These are phyloP conservation scores for Serendipita indica DNA, from an alignment of 768 basidiomycete genomes.

Conservation along the genomic window DNA sequence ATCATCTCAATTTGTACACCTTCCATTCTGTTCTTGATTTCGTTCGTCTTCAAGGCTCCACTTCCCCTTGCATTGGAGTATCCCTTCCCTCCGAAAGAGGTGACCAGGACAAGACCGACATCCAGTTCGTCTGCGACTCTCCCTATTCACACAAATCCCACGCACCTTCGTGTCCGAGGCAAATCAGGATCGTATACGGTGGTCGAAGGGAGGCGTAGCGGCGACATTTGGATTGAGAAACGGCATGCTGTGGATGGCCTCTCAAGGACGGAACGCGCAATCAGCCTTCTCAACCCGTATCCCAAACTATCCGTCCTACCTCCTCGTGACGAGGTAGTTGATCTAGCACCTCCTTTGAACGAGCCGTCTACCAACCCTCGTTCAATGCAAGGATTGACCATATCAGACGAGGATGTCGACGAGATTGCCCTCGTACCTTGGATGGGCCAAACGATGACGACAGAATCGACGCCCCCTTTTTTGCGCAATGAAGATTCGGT, in stretches of 20 bases:
- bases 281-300: constrained; percentile 46
- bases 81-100: constrained; percentile 27
- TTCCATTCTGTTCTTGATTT: constrained; percentile 49
- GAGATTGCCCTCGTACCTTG: constrained; percentile 8
- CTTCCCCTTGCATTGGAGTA: constrained; percentile 48
- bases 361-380: constrained; percentile 33
- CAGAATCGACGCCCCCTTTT: neutral
- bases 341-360: constrained; percentile 13
- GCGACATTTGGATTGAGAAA: constrained; percentile 59
- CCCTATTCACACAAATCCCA: neutral
- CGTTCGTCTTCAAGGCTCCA: constrained; percentile 43
- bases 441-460: constrained; percentile 28
- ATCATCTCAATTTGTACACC: constrained; percentile 51
- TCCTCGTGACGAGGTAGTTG: constrained; percentile 13
- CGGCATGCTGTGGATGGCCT: constrained; percentile 61
- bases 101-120: constrained; percentile 29
- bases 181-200: constrained; percentile 28
- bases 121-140: constrained; percentile 5
- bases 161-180: neutral
- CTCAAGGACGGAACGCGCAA: constrained; percentile 41
- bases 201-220: constrained; percentile 54
- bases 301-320: constrained; percentile 60
- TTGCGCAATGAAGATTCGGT: neutral
- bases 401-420: constrained; percentile 4
- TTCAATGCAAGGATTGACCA: constrained; percentile 15